Conservation (phyloP, 2,329 filamentous ascomycete species). For the Amauroascus verrucosus region DNA sequence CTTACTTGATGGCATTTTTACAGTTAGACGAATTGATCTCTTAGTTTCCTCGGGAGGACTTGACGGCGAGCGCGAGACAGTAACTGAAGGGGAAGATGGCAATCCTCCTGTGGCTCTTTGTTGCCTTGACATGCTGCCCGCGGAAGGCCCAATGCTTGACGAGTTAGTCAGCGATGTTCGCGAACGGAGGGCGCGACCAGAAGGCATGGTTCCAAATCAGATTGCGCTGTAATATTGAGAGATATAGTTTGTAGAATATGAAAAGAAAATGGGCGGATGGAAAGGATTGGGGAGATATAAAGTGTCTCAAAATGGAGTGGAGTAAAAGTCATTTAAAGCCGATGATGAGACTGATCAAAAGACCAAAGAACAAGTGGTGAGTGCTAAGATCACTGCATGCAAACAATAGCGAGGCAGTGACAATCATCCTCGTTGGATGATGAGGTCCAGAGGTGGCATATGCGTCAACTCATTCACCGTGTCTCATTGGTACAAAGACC, state of each 20-base stretch:
- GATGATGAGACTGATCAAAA: not conserved
- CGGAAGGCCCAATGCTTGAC: slow-evolving; percentile 21
- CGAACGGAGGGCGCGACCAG: slow-evolving; percentile 33
- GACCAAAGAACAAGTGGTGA: not conserved
- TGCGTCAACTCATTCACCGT: slow-evolving; percentile 6
- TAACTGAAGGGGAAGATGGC: slow-evolving; percentile 26
- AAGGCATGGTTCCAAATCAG: slow-evolving; percentile 23
- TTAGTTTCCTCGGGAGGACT: slow-evolving; percentile 28
- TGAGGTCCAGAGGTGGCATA: slow-evolving; percentile 2
- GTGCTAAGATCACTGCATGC: not conserved
- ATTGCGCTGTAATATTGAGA: not conserved
- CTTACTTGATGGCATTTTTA: slow-evolving; percentile 43
- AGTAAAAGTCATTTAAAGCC: not conserved
- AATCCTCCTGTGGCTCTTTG: slow-evolving; percentile 28
- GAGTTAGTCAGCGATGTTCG: slow-evolving; percentile 23
- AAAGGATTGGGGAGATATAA: not conserved
- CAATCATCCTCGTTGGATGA: slow-evolving; percentile 1
- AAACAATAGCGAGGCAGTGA: not conserved
- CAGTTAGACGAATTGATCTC: slow-evolving; percentile 38
- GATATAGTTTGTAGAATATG: not conserved
- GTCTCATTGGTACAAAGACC: slow-evolving; percentile 16
- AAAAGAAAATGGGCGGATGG: not conserved
- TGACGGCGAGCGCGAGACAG: slow-evolving; percentile 30
- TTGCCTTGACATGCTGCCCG: slow-evolving; percentile 31
- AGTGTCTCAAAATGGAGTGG: slow-evolving; percentile 12